Conservation (phyloP, 768 basidiomycete genomes). For the Flagelloscypha sp. region DNA sequence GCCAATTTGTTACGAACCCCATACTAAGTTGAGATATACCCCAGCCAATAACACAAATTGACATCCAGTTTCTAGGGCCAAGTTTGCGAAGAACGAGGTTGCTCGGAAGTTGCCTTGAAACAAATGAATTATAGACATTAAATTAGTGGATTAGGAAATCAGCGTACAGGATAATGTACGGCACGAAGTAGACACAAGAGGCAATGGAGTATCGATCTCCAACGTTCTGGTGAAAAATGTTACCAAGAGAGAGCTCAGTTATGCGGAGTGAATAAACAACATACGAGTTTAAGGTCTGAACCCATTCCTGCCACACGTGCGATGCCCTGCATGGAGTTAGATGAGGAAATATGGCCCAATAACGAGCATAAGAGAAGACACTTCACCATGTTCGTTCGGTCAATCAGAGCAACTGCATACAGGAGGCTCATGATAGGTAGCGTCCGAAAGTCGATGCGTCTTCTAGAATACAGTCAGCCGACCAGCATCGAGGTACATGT, state of each 20-base stretch:
- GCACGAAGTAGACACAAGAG: constrained; percentile 37
- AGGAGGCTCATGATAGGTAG: constrained; percentile 27
- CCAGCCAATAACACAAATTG: constrained; percentile 37
- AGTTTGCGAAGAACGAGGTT: constrained; percentile 34
- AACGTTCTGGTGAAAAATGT: too few species aligned
- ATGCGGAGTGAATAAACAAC: too few species aligned
- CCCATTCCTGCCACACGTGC: constrained; percentile 31
- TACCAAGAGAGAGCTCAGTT: too few species aligned
- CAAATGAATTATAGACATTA: background rate
- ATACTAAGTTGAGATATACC: constrained; percentile 35
- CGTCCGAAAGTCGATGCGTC: constrained; percentile 25
- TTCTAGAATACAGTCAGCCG: constrained; percentile 15
- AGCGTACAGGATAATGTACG: constrained; percentile 39
- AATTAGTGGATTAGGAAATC: background rate
- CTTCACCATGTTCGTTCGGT: constrained; percentile 26
- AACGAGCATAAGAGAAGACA: too few species aligned
- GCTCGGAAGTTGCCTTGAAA: constrained; percentile 34
- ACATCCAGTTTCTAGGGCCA: constrained; percentile 32
- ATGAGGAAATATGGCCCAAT: too few species aligned
- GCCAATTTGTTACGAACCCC: constrained; percentile 39
- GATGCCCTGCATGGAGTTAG: too few species aligned
- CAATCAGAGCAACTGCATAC: constrained; percentile 27
- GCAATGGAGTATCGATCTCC: constrained; percentile 38
- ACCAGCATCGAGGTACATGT: too few species aligned
- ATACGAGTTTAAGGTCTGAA: too few species aligned